Base-by-base conservation (phyloP, 371 early-diverging fungal genomes). In the Actinomortierella ambigua region DNA sequence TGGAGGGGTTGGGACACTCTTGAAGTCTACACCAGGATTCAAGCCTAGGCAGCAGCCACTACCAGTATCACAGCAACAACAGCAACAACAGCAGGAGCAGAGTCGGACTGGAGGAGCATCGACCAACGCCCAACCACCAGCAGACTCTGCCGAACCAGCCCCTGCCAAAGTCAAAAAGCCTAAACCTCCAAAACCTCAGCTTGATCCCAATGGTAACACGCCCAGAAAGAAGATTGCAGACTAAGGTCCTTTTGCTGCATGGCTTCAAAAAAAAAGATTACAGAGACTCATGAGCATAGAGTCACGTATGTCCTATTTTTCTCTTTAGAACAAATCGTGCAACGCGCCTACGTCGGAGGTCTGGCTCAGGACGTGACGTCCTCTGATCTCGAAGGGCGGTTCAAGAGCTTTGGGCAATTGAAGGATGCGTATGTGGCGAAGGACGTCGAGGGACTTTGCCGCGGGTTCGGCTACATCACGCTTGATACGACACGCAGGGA, bases 331-430 rank as follows among this genome's bases (percentile, higher is more conserved):
- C 61, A 68, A 23, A 75, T 75, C 18, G 69, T 78, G 20, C 90
- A 90, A 65, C 86, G 93, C 28, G 81, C 90, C 9, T 93, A 90
- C 60, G 78, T 93, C 52, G 90, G 92, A 47, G 94, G 94, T 23
- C 79, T 94, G 8, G 83, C 83, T 20, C 66, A 77, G n/a, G 75
- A 81, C 20, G 77, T 89, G 9, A 85, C 82, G 0, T 80, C 79
- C 15, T 71, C 77, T 22, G 88, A 88, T 20, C 56, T 94, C 28
- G 69, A 75, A 26, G 82, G 81, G 14, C 85, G 93, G 27, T 92
- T 94, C 70, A 78, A 70, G 62, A 78, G 86, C 29, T 94, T 92
- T 78, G 94, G 94, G 14, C 55, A 61, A 39, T 59, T 69, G 47
- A 78, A 77, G 53, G 68, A 78, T 42, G 61, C 65, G 3, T 62